These are phyloP conservation scores for Geranium brycei DNA, from an alignment of 345 rosid species.

Conservation along the genomic window DNA sequence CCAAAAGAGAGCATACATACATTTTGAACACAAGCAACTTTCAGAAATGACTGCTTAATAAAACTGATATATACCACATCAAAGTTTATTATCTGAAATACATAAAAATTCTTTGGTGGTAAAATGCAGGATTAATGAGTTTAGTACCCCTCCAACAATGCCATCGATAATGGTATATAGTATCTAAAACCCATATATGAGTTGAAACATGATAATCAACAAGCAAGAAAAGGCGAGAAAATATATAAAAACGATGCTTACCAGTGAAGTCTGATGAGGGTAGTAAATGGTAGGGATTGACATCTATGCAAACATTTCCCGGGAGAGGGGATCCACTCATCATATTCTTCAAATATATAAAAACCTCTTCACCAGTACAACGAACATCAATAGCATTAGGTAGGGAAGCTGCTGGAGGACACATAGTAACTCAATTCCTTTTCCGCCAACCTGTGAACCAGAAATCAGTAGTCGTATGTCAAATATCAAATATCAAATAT, in stretches of 20 bases:
- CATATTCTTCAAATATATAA: slow-evolving; percentile 14
- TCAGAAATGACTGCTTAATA: too few relatives aligned
- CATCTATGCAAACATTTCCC: slow-evolving; percentile 19
- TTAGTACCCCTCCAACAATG: too few relatives aligned
- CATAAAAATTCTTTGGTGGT: too few relatives aligned
- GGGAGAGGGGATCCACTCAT: slow-evolving; percentile 24
- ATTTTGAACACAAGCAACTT: too few relatives aligned
- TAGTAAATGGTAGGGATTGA: slow-evolving; percentile 16
- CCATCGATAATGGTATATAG: background rate
- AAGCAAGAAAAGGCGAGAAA: background rate
- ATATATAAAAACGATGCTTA: slow-evolving; percentile 5
- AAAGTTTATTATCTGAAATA: too few relatives aligned
- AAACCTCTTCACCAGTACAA: slow-evolving; percentile 14
- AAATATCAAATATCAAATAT: too few relatives aligned
- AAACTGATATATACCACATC: too few relatives aligned
- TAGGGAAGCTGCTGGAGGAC: slow-evolving; percentile 5
- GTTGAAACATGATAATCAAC: background rate
- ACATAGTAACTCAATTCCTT: slow-evolving; percentile 5
- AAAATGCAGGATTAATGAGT: too few relatives aligned
- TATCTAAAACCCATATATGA: background rate
- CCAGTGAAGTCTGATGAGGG: slow-evolving; percentile 25
- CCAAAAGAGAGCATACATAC: too few relatives aligned
- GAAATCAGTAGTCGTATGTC: too few relatives aligned
- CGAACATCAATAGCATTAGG: slow-evolving; percentile 7
- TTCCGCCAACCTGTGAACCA: too few relatives aligned